These are phyloP conservation scores for Lizanozyma gosingica DNA, from an alignment of 1,139 yeast species.

Conservation along the genomic window DNA sequence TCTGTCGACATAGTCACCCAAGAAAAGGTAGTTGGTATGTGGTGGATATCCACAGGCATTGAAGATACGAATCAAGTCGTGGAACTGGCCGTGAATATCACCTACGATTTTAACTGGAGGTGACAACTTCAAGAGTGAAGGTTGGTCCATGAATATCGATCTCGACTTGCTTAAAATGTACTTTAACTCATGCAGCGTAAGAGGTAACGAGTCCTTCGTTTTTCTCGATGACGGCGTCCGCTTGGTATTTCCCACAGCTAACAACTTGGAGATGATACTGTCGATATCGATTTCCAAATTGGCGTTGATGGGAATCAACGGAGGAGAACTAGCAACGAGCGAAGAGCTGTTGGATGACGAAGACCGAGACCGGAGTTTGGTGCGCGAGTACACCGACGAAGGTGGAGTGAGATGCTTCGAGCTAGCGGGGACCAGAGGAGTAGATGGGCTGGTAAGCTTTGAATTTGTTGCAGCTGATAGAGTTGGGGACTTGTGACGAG, in stretches of 20 bases:
- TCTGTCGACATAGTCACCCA: slow-evolving; percentile 84
- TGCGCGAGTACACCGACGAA: neutral
- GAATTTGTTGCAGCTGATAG: slow-evolving; percentile 7
- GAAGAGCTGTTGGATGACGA: slow-evolving; percentile 6
- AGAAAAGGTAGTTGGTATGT: slow-evolving; percentile 63
- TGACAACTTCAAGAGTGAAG: slow-evolving; percentile 63
- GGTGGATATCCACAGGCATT: slow-evolving; percentile 79
- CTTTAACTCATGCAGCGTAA: slow-evolving; percentile 49
- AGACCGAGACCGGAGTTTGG: neutral
- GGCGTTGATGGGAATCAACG: slow-evolving; percentile 11
- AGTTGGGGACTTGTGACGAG: slow-evolving; percentile 3
- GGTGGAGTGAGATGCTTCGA: slow-evolving; percentile 3
- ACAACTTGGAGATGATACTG: slow-evolving; percentile 43
- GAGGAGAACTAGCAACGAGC: slow-evolving; percentile 14
- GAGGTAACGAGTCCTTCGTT: slow-evolving; percentile 32
- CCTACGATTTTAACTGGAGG: slow-evolving; percentile 87
- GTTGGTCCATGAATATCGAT: slow-evolving; percentile 66
- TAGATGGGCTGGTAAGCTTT: slow-evolving; percentile 1
- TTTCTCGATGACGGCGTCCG: slow-evolving; percentile 15
- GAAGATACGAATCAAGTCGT: slow-evolving; percentile 65
- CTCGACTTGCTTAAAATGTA: slow-evolving; percentile 60
- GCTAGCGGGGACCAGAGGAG: neutral
- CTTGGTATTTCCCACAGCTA: slow-evolving; percentile 28
- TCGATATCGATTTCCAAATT: slow-evolving; percentile 38
- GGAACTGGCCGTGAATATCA: slow-evolving; percentile 80